Base-by-base conservation (phyloP, 1,284 basidiomycete species). In the Ganoderma lucidum region DNA sequence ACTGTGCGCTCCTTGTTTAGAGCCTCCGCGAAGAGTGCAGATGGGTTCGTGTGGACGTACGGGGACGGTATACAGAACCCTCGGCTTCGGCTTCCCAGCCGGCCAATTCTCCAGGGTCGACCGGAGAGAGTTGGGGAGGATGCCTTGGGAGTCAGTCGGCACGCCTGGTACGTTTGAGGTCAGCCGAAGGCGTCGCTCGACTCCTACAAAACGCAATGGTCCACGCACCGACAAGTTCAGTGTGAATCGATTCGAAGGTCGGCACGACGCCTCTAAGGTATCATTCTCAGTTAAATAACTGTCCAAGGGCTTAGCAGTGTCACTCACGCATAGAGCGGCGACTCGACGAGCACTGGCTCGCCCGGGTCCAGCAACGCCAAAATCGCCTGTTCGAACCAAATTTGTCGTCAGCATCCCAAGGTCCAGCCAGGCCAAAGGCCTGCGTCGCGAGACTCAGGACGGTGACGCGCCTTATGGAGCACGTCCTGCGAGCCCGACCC, bases 401-500 rank as follows among this genome's bases (percentile, higher is more conserved):
- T 9, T 23, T 51, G 10, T 55, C 45, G 32, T 69, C 30, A 67
- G 61, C 28, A 41, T n/a, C 14, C n/a, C 12, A 5, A 58, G 8
- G 17, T 28, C 44, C 44, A n/a, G 17, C 3, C 15, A n/a, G 23
- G n/a, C 32, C 28, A 48, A 37, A 9, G n/a, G 5, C 72, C 1
- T 68, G 92, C 42, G 42, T 44, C 42, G 42, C 17, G 42, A 19
- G 42, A 44, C 35, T 35, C 35, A 35, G 35, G 8, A 8, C 35
- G 35, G 35, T 35, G 35, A 35, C 42, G 42, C 42, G 42, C 94
- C 87, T 97, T 97, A 82, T 86, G 93, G 67, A 98, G 88, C 69
- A 97, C 78, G 83, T 98, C 96, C 81, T 97, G 96, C 61, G 93
- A 94, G 6, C 96, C 97, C 58, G 86, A 86, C 0, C 96, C 96